These are phyloP conservation scores for Actinomucor elegans DNA, from an alignment of 371 early-diverging fungal genomes.

Conservation along the genomic window DNA sequence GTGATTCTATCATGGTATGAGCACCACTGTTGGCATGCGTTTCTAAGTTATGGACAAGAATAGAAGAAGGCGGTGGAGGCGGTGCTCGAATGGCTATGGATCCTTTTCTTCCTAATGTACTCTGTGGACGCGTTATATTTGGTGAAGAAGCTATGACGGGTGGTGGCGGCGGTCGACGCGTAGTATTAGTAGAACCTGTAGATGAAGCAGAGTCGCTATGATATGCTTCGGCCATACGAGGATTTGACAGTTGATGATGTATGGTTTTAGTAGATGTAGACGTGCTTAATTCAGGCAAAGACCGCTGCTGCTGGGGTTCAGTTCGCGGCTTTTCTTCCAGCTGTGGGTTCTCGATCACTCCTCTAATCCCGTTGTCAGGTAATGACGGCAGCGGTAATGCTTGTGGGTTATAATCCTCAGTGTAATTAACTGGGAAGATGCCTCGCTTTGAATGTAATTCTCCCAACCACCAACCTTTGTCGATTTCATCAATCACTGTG, in stretches of 20 bases:
- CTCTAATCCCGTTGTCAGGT: neutral
- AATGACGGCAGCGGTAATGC: neutral
- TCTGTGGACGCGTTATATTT: neutral
- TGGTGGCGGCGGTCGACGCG: slow-evolving; percentile 11
- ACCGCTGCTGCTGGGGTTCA: neutral
- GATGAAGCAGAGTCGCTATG: neutral
- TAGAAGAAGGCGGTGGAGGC: slow-evolving; percentile 8
- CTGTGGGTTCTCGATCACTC: neutral
- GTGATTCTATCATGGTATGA: neutral
- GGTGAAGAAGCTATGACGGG: slow-evolving; percentile 5
- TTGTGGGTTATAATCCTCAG: slow-evolving; percentile 32
- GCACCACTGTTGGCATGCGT: neutral
- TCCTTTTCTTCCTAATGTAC: slow-evolving; percentile 8
- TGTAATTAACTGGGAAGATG: slow-evolving; percentile 87
- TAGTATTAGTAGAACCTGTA: neutral
- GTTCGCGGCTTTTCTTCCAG: too few species aligned
- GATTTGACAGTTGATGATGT: neutral
- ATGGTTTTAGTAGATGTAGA: neutral
- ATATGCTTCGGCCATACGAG: neutral
- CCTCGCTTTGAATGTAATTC: slow-evolving; percentile 61
- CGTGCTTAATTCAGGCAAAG: neutral
- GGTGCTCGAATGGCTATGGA: slow-evolving; percentile 6
- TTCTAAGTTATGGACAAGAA: neutral
- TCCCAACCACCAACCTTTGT: slow-evolving; percentile 91
- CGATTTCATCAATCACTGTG: slow-evolving; percentile 71